These are phyloP conservation scores for Chlamydomonas incerta DNA, from an alignment of 139 green algal species.

Conservation along the genomic window DNA sequence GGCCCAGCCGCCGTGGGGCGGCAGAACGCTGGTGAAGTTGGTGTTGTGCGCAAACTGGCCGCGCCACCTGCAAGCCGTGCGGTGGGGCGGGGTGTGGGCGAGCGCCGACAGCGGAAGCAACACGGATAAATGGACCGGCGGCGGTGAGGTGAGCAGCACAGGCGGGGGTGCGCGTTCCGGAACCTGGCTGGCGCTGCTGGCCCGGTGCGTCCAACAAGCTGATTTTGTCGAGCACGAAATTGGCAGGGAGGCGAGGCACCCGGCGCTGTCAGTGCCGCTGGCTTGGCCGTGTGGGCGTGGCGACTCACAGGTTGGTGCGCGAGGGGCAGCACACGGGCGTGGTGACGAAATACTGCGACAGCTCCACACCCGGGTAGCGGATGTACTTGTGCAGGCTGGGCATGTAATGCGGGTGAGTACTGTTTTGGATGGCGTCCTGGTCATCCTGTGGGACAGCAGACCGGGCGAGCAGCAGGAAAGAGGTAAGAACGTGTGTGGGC, in stretches of 20 bases:
- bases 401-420: conserved; percentile 27
- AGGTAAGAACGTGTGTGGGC: not conserved
- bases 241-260: too few species aligned
- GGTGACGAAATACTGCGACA: conserved; percentile 38
- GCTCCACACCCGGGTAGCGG: conserved; percentile 26
- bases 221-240: too few species aligned
- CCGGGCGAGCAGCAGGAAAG: not conserved
- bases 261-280: too few species aligned
- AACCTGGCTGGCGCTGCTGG: too few species aligned
- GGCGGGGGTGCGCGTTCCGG: too few species aligned
- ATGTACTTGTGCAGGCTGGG: conserved; percentile 39
- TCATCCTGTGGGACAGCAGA: conserved; percentile 5
- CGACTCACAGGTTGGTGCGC: conserved; percentile 32
- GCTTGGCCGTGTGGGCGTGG: too few species aligned
- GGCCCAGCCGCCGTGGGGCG: conserved; percentile 4
- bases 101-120: too few species aligned
- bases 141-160: too few species aligned
- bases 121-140: too few species aligned
- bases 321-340: conserved; percentile 50
- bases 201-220: too few species aligned
- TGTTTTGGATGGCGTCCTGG: conserved; percentile 33
- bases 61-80: not conserved
- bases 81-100: too few species aligned
- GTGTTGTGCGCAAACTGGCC: conserved; percentile 47
- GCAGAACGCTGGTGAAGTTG: conserved; percentile 39